Evolutionary conservation across 495 filamentous ascomycete species (phyloP).

Genomic region (Arthonia radiata): DNA sequence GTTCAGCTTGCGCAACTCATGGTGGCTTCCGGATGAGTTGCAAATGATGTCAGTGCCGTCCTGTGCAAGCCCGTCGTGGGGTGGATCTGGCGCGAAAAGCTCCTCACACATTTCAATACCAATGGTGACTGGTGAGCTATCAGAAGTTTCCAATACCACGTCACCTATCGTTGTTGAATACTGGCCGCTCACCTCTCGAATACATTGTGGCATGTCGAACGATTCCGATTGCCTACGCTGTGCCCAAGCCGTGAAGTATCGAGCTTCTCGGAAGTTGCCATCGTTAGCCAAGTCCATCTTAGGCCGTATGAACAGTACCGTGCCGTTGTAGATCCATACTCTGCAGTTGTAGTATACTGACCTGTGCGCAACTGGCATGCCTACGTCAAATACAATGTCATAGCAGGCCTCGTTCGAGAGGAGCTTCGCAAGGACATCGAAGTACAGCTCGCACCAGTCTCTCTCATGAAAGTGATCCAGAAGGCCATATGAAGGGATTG

Average conservation of each 20-base stretch:
- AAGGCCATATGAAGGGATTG: slow-evolving; percentile 41
- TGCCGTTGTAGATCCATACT: no score
- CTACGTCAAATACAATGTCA: slow-evolving; percentile 45
- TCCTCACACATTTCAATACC: no score
- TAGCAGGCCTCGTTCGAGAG: slow-evolving; percentile 37
- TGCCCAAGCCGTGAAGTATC: no score
- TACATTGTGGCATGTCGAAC: no score
- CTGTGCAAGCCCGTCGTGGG: slow-evolving; percentile 26
- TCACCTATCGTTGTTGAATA: no score
- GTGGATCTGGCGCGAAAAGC: slow-evolving; percentile 17
- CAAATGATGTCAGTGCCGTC: slow-evolving; percentile 54
- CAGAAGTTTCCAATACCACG: no score
- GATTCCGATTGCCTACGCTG: no score
- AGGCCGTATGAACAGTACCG: no score
- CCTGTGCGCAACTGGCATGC: slow-evolving; percentile 2
- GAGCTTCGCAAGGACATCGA: slow-evolving; percentile 45
- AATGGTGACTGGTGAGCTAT: no score
- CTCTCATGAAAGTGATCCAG: slow-evolving; percentile 46
- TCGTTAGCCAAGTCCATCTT: no score
- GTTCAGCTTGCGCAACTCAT: slow-evolving; percentile 51
- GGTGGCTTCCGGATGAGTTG: slow-evolving; percentile 52
- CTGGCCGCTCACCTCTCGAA: no score
- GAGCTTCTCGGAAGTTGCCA: no score
- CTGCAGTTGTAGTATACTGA: neutral
- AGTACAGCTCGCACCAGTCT: slow-evolving; percentile 36